Conservation (phyloP, 352 stramenopile species). For the Globisporangium mamillatum region DNA sequence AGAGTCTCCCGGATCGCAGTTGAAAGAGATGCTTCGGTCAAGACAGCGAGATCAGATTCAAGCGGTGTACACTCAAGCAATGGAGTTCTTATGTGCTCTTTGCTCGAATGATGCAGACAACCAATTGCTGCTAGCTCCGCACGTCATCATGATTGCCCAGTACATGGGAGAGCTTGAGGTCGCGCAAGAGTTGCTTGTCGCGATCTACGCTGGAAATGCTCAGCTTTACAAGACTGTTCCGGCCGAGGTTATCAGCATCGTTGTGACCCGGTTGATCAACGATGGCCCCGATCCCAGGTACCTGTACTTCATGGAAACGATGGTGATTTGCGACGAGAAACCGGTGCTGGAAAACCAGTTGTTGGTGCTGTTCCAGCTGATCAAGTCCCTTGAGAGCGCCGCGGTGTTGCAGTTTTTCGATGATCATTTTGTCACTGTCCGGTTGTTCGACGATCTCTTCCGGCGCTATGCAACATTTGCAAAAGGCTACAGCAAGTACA, state of each 20-base stretch:
- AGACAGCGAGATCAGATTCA: constrained; percentile 53
- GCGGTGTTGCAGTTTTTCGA: constrained; percentile 58
- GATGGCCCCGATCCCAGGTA: constrained; percentile 47
- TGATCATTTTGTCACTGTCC: constrained; percentile 26
- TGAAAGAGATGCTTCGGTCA: constrained; percentile 35
- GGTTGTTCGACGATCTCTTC: constrained; percentile 34
- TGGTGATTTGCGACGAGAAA: constrained; percentile 57
- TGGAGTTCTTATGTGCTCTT: constrained; percentile 59
- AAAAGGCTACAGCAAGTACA: constrained; percentile 12
- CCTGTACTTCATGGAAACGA: constrained; percentile 56
- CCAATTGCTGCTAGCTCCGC: constrained; percentile 40
- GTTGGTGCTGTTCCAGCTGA: constrained; percentile 60
- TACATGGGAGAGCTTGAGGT: constrained; percentile 56
- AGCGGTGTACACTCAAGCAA: constrained; percentile 48
- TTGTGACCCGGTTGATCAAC: constrained; percentile 41
- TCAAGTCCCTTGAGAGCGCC: constrained; percentile 57
- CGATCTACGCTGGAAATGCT: constrained; percentile 50
- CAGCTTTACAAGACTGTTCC: constrained; percentile 52
- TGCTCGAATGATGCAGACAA: constrained; percentile 48
- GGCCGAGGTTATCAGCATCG: constrained; percentile 53
- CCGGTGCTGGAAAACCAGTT: constrained; percentile 64
- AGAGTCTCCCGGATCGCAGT: constrained; percentile 23
- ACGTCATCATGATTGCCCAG: constrained; percentile 47
- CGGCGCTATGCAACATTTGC: constrained; percentile 19
- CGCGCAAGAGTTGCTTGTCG: constrained; percentile 52